Conservation (phyloP, 306 rosid genomes). For the Styphnolobium japonicum region DNA sequence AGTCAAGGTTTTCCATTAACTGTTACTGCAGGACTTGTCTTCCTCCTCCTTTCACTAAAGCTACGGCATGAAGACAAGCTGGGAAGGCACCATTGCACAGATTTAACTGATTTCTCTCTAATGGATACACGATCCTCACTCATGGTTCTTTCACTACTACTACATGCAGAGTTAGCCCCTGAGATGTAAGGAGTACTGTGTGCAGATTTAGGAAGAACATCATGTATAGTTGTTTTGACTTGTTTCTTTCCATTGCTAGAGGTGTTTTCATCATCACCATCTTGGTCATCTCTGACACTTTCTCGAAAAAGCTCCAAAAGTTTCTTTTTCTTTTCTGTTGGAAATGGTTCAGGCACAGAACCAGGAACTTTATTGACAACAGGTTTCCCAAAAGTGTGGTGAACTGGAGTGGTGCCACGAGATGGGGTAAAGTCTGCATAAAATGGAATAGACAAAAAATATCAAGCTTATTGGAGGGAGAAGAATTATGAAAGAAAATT, state of each 20-base stretch:
- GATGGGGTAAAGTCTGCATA: conserved; percentile 86
- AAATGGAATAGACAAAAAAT: background rate
- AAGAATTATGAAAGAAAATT: background rate
- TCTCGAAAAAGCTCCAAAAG: conserved; percentile 77
- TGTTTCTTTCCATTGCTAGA: conserved; percentile 24
- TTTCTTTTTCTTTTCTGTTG: conserved; percentile 65
- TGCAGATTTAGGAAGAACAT: conserved; percentile 47
- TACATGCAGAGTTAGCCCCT: conserved; percentile 39
- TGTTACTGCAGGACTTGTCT: conserved; percentile 58
- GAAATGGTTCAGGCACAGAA: conserved; percentile 41
- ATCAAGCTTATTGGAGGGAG: background rate
- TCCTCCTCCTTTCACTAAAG: conserved; percentile 65
- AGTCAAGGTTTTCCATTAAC: conserved; percentile 43
- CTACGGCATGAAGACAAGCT: conserved; percentile 70
- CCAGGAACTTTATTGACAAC: conserved; percentile 31
- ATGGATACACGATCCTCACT: conserved; percentile 27
- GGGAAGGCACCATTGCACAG: conserved; percentile 70
- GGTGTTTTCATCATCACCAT: background rate
- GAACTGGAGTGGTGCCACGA: conserved; percentile 78
- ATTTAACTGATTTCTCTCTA: conserved; percentile 40
- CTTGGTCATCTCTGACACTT: conserved; percentile 35
- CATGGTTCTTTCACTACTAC: conserved; percentile 55
- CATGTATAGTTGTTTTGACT: conserved; percentile 31
- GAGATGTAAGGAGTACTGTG: conserved; percentile 43
- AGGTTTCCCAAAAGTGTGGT: conserved; percentile 33